phyloP scores from a whole-genome alignment of 2,329 filamentous ascomycete genomes.

The Diaporthe sp. region DNA sequence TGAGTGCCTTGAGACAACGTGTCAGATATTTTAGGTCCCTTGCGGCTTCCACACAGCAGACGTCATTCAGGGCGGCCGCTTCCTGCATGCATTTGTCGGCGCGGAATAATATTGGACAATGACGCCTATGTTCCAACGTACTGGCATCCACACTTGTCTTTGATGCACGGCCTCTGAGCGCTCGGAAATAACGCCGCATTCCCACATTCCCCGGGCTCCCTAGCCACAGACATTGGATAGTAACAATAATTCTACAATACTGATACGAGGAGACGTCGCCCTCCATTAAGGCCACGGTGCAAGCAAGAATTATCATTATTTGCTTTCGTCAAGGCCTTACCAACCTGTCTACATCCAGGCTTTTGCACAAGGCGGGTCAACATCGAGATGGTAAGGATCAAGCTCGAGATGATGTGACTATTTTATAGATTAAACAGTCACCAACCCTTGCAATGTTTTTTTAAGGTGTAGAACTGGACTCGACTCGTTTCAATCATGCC shows the following conservation, averaged over 20 bases:
- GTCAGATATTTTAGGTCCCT: background rate
- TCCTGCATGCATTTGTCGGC: background rate
- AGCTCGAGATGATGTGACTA: background rate
- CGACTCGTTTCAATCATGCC: too few species aligned
- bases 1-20: background rate
- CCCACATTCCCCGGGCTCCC: background rate
- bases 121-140: background rate
- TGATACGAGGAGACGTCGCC: too few species aligned
- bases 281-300: background rate
- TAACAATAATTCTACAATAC: background rate
- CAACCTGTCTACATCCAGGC: background rate
- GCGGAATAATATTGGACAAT: background rate
- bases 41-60: background rate
- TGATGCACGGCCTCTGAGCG: background rate
- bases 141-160: too few species aligned
- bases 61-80: constrained; percentile 6
- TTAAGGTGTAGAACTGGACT: too few species aligned
- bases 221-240: background rate
- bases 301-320: too few species aligned
- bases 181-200: background rate
- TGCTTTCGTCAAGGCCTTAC: background rate
- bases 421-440: too few species aligned
- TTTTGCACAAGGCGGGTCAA: background rate
- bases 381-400: background rate
- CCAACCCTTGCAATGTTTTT: too few species aligned